Base-by-base conservation (phyloP, 2,329 filamentous ascomycete species). In the Diaporthe capsici region DNA sequence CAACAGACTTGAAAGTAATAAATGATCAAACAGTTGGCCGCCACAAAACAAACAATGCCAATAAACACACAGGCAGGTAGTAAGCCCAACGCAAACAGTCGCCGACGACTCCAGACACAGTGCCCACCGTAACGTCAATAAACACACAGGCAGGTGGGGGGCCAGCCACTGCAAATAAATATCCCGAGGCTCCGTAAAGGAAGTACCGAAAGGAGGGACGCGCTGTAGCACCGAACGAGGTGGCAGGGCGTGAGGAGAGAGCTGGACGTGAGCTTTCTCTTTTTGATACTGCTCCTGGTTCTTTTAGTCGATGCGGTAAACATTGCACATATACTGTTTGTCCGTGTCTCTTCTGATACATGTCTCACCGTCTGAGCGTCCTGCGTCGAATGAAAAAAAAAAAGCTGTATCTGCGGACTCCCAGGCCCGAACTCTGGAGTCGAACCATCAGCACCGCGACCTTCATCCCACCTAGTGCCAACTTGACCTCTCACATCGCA, bases 121-220 rank as follows among this genome's bases (percentile, higher is more conserved):
- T 65, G 39, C 61, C 61, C 42, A 65, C 28, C 61, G 42, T n/a
- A 37, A 34, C 28, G 28, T n/a, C 42, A 67, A 34, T 67, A 51
- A 67, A 51, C 28, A 51, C 44, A 39, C 63, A 68, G 63, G 44
- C 28, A 51, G 63, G 20, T 51, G 28, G 63, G 63, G 28, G 2
- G 63, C 44, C 63, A 68, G 63, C 28, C 63, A 68, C 63, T 51
- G 44, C 63, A 53, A 68, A 37, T 3, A 68, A 68, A 53, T 68
- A 68, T 68, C 31, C 44, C 63, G 63, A 39, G 53, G 44, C 44
- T 51, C 63, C 63, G n/a, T 63, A 51, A 51, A 34, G 44, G 28
- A 68, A 49, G 1, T 25, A 68, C 63, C 63, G 47, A 39, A 68
- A 68, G 44, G 47, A 68, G 63, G 44, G 44, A 68, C 47, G 63